These are phyloP conservation scores for Thamnidium elegans DNA, from an alignment of 192 early-diverging fungal species.

Conservation along the genomic window DNA sequence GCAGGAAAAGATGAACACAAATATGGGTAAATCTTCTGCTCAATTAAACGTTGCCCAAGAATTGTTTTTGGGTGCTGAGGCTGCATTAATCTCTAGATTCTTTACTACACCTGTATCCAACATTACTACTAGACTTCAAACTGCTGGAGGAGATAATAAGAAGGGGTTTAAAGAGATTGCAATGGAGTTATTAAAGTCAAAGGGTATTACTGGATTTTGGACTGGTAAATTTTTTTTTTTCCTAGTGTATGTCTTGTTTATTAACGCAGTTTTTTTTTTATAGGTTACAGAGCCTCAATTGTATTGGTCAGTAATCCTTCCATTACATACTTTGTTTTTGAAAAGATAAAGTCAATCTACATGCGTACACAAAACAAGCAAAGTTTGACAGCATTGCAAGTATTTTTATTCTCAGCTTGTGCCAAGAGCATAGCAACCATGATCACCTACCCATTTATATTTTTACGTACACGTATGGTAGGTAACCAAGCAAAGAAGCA, in stretches of 20 bases:
- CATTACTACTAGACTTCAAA: slow-evolving; percentile 47
- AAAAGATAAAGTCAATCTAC: slow-evolving; percentile 39
- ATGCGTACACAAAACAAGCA: slow-evolving; percentile 18
- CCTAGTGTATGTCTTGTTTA: not conserved
- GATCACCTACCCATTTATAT: slow-evolving; percentile 50
- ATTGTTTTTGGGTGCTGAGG: slow-evolving; percentile 50
- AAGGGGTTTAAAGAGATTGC: slow-evolving; percentile 34
- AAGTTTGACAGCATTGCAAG: slow-evolving; percentile 35
- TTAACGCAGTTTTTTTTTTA: too few relatives aligned
- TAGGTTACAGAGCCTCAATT: slow-evolving; percentile 46
- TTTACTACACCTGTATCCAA: slow-evolving; percentile 51
- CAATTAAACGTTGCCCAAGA: slow-evolving; percentile 44
- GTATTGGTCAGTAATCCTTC: slow-evolving; percentile 48
- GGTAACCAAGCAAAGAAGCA: slow-evolving; percentile 19
- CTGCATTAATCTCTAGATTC: slow-evolving; percentile 44
- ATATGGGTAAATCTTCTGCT: slow-evolving; percentile 27
- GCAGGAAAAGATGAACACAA: slow-evolving; percentile 39
- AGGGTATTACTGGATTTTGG: slow-evolving; percentile 50
- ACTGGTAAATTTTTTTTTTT: slow-evolving; percentile 19
- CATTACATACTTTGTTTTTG: slow-evolving; percentile 52
- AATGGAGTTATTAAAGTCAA: slow-evolving; percentile 37
- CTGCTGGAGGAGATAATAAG: slow-evolving; percentile 27
- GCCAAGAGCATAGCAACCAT: slow-evolving; percentile 49
- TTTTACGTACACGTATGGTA: slow-evolving; percentile 44
- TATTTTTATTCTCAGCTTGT: slow-evolving; percentile 47